Evolutionary conservation across 2,329 filamentous ascomycete genomes (phyloP), one percentile per base, ranked within the genome.

Genomic region (Hymenoscyphus fructigenus): DNA sequence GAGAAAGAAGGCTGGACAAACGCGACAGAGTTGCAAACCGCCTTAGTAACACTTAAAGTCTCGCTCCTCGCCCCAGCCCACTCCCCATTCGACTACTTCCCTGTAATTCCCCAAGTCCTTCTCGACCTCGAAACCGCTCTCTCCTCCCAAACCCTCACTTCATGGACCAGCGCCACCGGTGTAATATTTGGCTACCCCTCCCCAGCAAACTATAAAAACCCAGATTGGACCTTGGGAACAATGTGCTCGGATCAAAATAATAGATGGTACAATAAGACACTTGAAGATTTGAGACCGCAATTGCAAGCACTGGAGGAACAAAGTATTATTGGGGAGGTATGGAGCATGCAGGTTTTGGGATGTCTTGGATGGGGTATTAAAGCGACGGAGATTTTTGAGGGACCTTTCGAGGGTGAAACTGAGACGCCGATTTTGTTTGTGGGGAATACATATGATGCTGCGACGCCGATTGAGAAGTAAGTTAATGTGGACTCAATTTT

Each of bases 181-280:
- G 44, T 20, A 10, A 26, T 50, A 1, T 50, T 50, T 10, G 44
- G 44, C 3, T 50, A 10, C 20, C 44, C 44, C 10, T n/a, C 2
- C 17, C 55, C 32, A 32, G 26, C 23, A 20, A 17, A 29, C 26
- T 34, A 29, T 14, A 63, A 38, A 47, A 58, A 34, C 41, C 55
- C 61, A 50, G 34, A 62, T 23, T 62, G 61, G 61, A 32, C 20
- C 20, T 26, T 58, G 36, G 56, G 61, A 15, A 34, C 32, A 10
- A 28, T 62, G 36, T 62, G 61, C 28, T 59, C 55, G 10, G 61
- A 62, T 32, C 56, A 62, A n/a, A 62, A 62, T 38, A 62, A 62
- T n/a, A 23, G 6, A 29, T 58, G 41, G 20, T 62, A 62, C 36
- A 62, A 62, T 36, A 62, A 62, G 15, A 29, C 44, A 4, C 44